Percentiles rank a stretch among this genome's conserved stretches.
phyloP scores from a whole-genome alignment of 2,329 filamentous ascomycete species.

The Diaporthe sp. region DNA sequence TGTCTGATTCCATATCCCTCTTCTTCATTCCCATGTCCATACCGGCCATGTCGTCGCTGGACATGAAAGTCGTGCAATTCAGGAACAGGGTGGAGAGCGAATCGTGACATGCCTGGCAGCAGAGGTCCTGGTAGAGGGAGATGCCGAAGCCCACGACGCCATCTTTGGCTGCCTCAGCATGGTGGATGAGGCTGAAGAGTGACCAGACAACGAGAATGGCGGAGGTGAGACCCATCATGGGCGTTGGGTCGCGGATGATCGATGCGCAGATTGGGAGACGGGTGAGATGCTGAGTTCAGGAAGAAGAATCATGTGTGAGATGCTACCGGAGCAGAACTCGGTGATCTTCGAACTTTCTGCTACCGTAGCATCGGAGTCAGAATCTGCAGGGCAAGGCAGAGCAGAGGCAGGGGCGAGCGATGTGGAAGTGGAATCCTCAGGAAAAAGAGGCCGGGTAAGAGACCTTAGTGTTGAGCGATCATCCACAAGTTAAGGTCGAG shows the following conservation, averaged over 20 bases:
- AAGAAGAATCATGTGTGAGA: background rate
- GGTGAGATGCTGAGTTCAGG: background rate
- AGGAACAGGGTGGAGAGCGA: slow-evolving; percentile 14
- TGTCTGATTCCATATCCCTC: slow-evolving; percentile 13
- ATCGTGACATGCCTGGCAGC: slow-evolving; percentile 30
- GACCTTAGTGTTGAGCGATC: background rate
- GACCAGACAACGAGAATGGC: background rate
- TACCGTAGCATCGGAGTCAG: slow-evolving; percentile 10
- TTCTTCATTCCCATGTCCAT: slow-evolving; percentile 16
- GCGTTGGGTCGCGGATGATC: background rate
- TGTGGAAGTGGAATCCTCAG: background rate
- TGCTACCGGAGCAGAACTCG: slow-evolving; percentile 17
- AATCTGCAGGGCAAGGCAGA: slow-evolving; percentile 1
- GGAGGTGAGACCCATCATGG: slow-evolving; percentile 8
- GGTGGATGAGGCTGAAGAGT: background rate
- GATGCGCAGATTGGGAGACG: background rate
- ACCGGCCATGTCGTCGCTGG: slow-evolving; percentile 2
- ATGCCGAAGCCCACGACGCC: slow-evolving; percentile 21
- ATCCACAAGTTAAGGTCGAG: slow-evolving; percentile 4
- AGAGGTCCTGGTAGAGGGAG: slow-evolving; percentile 23
- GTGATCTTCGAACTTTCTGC: background rate
- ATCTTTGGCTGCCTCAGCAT: slow-evolving; percentile 1
- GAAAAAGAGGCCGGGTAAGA: background rate
- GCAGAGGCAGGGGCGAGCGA: background rate
- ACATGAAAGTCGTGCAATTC: slow-evolving; percentile 26